Evolutionary conservation across 1,284 basidiomycete species (phyloP).

Genomic region (Rhodotorula mucilaginosa): DNA sequence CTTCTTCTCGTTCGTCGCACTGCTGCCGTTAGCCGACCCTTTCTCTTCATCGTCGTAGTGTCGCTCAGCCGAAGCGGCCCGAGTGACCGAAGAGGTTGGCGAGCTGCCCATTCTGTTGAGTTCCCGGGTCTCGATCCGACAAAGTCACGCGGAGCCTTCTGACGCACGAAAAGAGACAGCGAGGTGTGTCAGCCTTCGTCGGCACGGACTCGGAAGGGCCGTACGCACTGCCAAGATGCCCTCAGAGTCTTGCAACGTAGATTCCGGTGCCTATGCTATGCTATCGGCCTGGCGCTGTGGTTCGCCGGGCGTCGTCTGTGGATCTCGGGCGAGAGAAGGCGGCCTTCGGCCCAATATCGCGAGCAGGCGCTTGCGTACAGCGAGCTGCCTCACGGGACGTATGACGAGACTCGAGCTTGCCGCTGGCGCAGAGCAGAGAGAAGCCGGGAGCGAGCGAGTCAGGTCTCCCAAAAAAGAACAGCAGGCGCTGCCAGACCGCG

Average conservation of each 20-base stretch:
- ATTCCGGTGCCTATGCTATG: no score
- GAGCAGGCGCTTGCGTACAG: background rate
- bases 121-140: background rate
- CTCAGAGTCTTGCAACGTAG: no score
- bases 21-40: background rate
- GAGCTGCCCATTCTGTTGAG: background rate
- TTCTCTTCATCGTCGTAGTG: slow-evolving; percentile 2
- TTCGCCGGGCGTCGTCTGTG: background rate
- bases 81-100: slow-evolving; percentile 20
- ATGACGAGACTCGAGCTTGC: no score
- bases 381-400: no score
- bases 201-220: background rate
- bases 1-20: background rate
- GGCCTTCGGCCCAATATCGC: no score
- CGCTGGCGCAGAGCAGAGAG: background rate
- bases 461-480: background rate
- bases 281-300: no score
- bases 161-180: no score
- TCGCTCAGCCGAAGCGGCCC: slow-evolving; percentile 8
- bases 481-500: background rate
- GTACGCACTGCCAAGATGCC: background rate
- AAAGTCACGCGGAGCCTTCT: background rate
- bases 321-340: no score
- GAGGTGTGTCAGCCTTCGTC: background rate
- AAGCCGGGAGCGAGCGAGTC: background rate